Conservation (phyloP, 495 filamentous ascomycete genomes). For the Hyaloscypha hepaticicola region DNA sequence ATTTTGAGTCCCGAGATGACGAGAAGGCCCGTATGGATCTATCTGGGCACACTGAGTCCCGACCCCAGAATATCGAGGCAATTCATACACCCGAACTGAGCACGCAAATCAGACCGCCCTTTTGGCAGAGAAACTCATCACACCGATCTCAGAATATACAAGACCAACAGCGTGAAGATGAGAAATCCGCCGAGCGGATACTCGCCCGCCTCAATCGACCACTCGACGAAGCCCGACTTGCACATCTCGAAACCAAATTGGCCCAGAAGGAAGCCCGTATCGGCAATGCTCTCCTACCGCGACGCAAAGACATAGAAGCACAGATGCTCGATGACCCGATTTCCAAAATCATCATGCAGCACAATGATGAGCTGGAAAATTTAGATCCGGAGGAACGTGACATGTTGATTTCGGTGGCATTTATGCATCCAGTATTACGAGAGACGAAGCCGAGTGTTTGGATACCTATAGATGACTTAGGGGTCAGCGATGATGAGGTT, state of each 20-base stretch:
- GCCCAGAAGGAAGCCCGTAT: not conserved
- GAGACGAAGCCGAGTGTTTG: conserved; percentile 63
- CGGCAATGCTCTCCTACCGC: conserved; percentile 12
- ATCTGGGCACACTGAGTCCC: conserved; percentile 6
- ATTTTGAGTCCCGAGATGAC: conserved; percentile 7
- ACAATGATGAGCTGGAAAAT: conserved; percentile 19
- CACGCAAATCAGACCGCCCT: conserved; percentile 11
- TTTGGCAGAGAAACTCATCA: conserved; percentile 17
- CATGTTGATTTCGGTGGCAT: conserved; percentile 20
- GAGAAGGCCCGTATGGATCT: conserved; percentile 6
- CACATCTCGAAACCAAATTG: conserved; percentile 19
- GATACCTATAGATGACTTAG: conserved; percentile 72
- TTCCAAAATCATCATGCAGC: conserved; percentile 23
- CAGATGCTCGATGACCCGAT: conserved; percentile 20
- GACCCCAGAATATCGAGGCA: conserved; percentile 2
- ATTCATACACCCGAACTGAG: not conserved
- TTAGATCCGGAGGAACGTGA: conserved; percentile 21
- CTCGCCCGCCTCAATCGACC: conserved; percentile 16
- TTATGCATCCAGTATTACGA: conserved; percentile 20
- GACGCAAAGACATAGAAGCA: conserved; percentile 19
- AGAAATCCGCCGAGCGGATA: conserved; percentile 11
- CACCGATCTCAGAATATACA: conserved; percentile 14
- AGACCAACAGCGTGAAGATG: conserved; percentile 18
- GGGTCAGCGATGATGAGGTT: conserved; percentile 74
- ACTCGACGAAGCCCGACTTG: conserved; percentile 18